phyloP scores from a whole-genome alignment of 2,329 filamentous ascomycete genomes.

The Phaeosphaeria sp. region DNA sequence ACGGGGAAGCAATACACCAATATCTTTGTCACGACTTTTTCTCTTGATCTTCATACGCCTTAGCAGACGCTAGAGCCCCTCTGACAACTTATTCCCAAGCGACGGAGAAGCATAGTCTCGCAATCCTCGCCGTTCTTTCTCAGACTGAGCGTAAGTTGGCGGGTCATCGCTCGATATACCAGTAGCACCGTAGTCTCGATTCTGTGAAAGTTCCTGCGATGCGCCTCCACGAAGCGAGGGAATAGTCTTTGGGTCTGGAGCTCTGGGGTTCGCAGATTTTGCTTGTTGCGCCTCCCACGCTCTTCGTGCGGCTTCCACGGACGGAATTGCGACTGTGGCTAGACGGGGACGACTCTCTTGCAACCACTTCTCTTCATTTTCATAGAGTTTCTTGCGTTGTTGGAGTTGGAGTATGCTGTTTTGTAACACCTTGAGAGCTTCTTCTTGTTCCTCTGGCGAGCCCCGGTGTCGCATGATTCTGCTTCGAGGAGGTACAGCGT shows the following conservation, averaged over 20 bases:
- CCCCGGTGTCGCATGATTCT: background rate
- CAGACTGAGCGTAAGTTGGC: background rate
- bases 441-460: background rate
- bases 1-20: too few species aligned
- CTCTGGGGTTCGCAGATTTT: background rate
- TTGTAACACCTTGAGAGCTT: background rate
- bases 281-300: background rate
- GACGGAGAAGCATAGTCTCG: background rate
- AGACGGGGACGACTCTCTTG: background rate
- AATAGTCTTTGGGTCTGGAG: too few species aligned
- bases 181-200: background rate
- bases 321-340: background rate
- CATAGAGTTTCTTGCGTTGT: background rate
- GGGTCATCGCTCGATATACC: background rate
- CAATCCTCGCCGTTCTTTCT: background rate
- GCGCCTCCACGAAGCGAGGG: background rate
- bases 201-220: background rate
- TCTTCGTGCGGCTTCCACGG: background rate
- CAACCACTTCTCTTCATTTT: background rate
- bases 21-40: background rate
- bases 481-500: background rate
- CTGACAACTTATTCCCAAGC: background rate
- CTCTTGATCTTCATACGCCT: background rate
- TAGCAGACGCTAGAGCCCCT: background rate
- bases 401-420: background rate